Evolutionary conservation across 1,284 basidiomycete genomes (phyloP).

Genomic region (Rhodotorula glutinis): DNA sequence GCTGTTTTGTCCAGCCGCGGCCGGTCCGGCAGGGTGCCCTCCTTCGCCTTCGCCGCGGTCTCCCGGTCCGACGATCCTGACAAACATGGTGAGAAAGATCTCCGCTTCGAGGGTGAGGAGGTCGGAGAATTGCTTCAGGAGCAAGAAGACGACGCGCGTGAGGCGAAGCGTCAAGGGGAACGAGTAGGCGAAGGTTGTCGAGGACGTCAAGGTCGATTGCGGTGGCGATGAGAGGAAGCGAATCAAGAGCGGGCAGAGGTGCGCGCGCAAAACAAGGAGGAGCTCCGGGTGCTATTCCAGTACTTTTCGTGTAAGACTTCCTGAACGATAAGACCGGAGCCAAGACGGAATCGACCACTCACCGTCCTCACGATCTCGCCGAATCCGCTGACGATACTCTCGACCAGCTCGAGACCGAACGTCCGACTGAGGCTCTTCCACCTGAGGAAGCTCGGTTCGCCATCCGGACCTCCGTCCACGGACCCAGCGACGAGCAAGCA

Average conservation of each 20-base stretch:
- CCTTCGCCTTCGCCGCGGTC: constrained; percentile 54
- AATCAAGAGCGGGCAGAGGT: constrained; percentile 84
- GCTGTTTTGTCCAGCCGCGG: constrained; percentile 13
- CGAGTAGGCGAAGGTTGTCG: constrained; percentile 54
- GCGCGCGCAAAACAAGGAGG: constrained; percentile 75
- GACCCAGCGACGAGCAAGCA: constrained; percentile 68
- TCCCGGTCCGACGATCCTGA: constrained; percentile 66
- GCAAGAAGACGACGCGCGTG: constrained; percentile 85
- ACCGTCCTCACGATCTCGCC: constrained; percentile 80
- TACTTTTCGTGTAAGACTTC: too few species aligned
- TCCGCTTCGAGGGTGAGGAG: constrained; percentile 77
- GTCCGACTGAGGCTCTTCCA: constrained; percentile 85
- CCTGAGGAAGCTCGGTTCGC: constrained; percentile 76
- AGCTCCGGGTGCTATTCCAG: constrained; percentile 70
- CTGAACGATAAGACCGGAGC: too few species aligned
- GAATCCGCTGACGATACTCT: constrained; percentile 94
- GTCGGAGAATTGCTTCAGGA: constrained; percentile 83
- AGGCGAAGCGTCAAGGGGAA: constrained; percentile 88
- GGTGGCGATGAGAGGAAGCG: constrained; percentile 61
- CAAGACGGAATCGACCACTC: background rate
- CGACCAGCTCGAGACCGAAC: constrained; percentile 91
- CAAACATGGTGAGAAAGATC: constrained; percentile 76
- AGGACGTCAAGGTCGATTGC: constrained; percentile 67
- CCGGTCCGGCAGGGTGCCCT: constrained; percentile 38
- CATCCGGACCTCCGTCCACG: constrained; percentile 42